Conservation (phyloP, 2,329 filamentous ascomycete genomes). For the Fusarium sulawesiense region DNA sequence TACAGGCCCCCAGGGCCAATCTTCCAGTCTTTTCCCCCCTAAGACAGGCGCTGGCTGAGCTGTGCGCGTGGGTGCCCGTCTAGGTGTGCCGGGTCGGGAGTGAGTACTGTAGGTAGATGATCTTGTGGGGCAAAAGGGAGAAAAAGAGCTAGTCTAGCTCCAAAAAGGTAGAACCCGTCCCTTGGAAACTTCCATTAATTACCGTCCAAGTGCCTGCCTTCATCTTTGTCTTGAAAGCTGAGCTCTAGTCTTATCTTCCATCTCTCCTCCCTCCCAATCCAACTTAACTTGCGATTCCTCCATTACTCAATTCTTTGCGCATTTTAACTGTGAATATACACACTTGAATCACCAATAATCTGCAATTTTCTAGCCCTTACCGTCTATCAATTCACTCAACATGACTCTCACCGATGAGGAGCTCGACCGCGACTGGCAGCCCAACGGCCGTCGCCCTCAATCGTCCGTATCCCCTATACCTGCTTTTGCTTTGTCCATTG, state of each 20-base stretch:
- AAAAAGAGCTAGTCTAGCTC: slow-evolving; percentile 21
- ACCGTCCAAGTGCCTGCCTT: slow-evolving; percentile 14
- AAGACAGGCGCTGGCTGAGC: slow-evolving; percentile 17
- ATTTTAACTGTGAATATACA: slow-evolving; percentile 15
- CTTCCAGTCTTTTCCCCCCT: slow-evolving; percentile 2
- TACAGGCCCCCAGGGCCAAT: neutral
- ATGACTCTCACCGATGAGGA: slow-evolving; percentile 70
- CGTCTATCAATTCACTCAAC: slow-evolving; percentile 14
- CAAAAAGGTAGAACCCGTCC: slow-evolving; percentile 30
- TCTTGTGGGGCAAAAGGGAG: slow-evolving; percentile 28
- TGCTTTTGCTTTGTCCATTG: slow-evolving; percentile 66
- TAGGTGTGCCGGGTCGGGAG: neutral
- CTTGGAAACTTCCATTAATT: slow-evolving; percentile 38
- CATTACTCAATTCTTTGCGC: slow-evolving; percentile 7
- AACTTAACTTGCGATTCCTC: neutral
- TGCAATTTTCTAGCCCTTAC: neutral
- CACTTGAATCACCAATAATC: neutral
- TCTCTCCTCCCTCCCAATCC: neutral
- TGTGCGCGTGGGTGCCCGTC: slow-evolving; percentile 10
- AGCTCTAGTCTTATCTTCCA: slow-evolving; percentile 13
- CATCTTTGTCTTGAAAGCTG: slow-evolving; percentile 16
- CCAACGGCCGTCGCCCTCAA: slow-evolving; percentile 80
- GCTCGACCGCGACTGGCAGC: slow-evolving; percentile 83
- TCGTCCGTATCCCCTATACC: slow-evolving; percentile 76
- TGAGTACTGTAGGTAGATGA: neutral